These are phyloP conservation scores for Coemansia reversa DNA, from an alignment of 192 early-diverging fungal genomes.

Conservation along the genomic window DNA sequence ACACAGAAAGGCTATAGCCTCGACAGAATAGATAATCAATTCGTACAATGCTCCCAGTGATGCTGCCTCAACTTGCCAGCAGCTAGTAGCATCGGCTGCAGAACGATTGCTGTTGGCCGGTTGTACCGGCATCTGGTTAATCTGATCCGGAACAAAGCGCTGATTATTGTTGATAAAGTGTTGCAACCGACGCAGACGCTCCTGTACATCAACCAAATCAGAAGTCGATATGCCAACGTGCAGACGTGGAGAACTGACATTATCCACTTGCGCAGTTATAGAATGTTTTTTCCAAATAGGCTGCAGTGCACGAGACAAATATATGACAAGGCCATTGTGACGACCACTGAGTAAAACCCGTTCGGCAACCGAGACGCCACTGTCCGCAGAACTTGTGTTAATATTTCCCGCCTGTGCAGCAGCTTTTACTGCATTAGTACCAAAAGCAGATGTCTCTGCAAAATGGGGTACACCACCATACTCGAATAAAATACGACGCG, in stretches of 20 bases:
- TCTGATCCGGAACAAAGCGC: slow-evolving; percentile 55
- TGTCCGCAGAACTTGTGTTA: neutral
- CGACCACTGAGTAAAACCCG: slow-evolving; percentile 62
- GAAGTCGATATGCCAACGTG: slow-evolving; percentile 41
- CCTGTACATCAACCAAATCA: slow-evolving; percentile 47
- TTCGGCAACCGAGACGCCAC: slow-evolving; percentile 3
- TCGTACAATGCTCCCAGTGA: slow-evolving; percentile 61
- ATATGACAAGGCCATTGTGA: slow-evolving; percentile 76
- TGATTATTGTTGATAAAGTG: slow-evolving; percentile 52
- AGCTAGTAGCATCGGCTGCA: slow-evolving; percentile 33
- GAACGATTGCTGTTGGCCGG: slow-evolving; percentile 36
- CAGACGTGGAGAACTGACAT: slow-evolving; percentile 15
- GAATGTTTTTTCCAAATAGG: slow-evolving; percentile 69
- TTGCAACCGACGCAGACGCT: slow-evolving; percentile 48
- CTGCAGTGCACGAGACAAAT: slow-evolving; percentile 68
- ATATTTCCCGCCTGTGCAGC: neutral
- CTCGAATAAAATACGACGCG: slow-evolving; percentile 49
- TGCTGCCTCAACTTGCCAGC: slow-evolving; percentile 62
- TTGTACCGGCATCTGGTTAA: slow-evolving; percentile 53
- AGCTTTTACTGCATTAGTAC: neutral
- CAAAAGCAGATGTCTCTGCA: slow-evolving; percentile 32
- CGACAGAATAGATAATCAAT: slow-evolving; percentile 58
- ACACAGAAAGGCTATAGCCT: slow-evolving; percentile 67
- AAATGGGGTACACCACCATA: slow-evolving; percentile 45
- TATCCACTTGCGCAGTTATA: neutral